A percentile compares a stretch with the other conserved stretches of the same genome.
These are phyloP conservation scores for Glarea lozoyensis DNA, from an alignment of 495 filamentous ascomycete genomes.

Conservation along the genomic window DNA sequence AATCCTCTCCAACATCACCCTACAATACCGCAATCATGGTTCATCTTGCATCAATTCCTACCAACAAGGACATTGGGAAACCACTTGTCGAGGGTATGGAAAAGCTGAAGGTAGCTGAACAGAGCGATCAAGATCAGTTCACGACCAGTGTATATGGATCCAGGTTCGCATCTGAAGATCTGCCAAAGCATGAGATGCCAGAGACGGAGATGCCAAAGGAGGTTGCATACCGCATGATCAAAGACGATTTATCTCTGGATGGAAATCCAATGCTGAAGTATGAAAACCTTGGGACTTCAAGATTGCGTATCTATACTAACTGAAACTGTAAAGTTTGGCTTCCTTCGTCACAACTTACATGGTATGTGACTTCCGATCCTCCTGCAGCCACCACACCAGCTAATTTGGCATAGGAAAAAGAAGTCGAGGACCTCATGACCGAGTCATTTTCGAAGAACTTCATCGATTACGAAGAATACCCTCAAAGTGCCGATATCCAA, in stretches of 20 bases:
- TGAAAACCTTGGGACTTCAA: slow-evolving; percentile 19
- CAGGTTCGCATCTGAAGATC: slow-evolving; percentile 64
- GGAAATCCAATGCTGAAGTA: slow-evolving; percentile 85
- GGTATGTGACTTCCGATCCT: slow-evolving; percentile 31
- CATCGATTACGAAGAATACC: slow-evolving; percentile 90
- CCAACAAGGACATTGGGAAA: slow-evolving; percentile 34
- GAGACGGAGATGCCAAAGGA: slow-evolving; percentile 81
- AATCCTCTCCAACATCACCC: not conserved
- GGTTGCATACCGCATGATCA: slow-evolving; percentile 91
- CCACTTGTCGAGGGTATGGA: slow-evolving; percentile 34
- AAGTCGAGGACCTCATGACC: slow-evolving; percentile 85
- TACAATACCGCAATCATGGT: slow-evolving; percentile 47
- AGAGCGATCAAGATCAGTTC: slow-evolving; percentile 43
- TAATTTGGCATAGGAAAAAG: slow-evolving; percentile 48
- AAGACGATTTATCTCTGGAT: slow-evolving; percentile 83
- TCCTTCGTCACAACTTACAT: slow-evolving; percentile 85
- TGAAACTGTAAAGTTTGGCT: slow-evolving; percentile 43
- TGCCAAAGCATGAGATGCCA: slow-evolving; percentile 82
- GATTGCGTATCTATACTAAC: slow-evolving; percentile 6
- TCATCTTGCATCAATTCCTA: slow-evolving; percentile 50
- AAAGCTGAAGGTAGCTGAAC: slow-evolving; percentile 30
- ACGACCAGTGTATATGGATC: slow-evolving; percentile 79
- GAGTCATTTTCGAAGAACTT: slow-evolving; percentile 88
- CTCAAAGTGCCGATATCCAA: slow-evolving; percentile 81
- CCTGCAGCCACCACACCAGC: not conserved